Evolutionary conservation across 148 eudicot species (phyloP).

Genomic region (Vaccinium darrowii): DNA sequence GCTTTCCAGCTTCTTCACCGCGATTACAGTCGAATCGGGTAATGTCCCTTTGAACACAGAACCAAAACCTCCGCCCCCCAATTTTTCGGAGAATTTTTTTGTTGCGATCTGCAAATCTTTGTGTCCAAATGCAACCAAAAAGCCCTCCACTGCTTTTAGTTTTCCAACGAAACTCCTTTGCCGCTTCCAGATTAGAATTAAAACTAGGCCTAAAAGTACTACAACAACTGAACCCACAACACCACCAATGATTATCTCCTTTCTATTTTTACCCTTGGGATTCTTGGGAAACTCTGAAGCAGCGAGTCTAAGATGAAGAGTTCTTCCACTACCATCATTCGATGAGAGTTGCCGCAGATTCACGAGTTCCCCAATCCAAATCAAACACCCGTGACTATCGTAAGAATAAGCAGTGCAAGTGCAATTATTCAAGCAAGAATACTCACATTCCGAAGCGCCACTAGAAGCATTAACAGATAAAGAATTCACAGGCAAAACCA

Average conservation of each 20-base stretch:
- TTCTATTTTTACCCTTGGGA: slow-evolving; percentile 17
- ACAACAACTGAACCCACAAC: slow-evolving; percentile 25
- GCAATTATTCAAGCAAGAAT: slow-evolving; percentile 34
- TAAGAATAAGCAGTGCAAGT: slow-evolving; percentile 43
- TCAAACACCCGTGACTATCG: slow-evolving; percentile 25
- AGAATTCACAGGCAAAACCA: slow-evolving; percentile 10
- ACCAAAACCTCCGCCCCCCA: slow-evolving; percentile 58
- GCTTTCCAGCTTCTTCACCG: slow-evolving; percentile 53
- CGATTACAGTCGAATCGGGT: slow-evolving; percentile 40
- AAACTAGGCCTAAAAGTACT: slow-evolving; percentile 16
- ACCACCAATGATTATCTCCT: slow-evolving; percentile 22
- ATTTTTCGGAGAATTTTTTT: slow-evolving; percentile 43
- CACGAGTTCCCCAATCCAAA: slow-evolving; percentile 37
- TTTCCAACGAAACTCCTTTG: slow-evolving; percentile 14
- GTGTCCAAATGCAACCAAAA: slow-evolving; percentile 37
- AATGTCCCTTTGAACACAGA: slow-evolving; percentile 51
- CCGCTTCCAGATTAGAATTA: slow-evolving; percentile 16
- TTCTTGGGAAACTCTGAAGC: slow-evolving; percentile 27
- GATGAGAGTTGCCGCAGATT: slow-evolving; percentile 32
- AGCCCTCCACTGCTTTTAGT: slow-evolving; percentile 34
- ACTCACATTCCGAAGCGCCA: slow-evolving; percentile 24
- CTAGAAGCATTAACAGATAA: neutral
- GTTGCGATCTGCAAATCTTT: slow-evolving; percentile 42
- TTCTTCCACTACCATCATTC: slow-evolving; percentile 33
- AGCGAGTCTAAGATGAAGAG: slow-evolving; percentile 33